Conservation (phyloP, 768 basidiomycete genomes). For the Gymnopilus junonius region DNA sequence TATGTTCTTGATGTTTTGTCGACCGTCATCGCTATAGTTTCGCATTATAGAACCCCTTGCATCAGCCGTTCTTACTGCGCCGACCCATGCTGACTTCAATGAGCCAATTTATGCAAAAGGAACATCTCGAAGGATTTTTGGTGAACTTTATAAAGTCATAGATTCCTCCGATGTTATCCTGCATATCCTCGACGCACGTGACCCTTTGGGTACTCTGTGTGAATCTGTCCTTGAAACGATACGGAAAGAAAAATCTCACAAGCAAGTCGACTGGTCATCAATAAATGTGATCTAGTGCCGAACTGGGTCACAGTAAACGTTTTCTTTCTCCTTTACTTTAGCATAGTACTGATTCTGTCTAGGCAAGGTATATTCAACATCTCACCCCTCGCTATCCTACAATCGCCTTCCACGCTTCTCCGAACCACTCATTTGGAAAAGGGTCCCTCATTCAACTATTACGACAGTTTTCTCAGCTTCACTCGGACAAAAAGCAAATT, state of each 20-base stretch:
- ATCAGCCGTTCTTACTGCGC: constrained; percentile 52
- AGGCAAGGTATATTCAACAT: constrained; percentile 97
- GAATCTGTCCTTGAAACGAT: constrained; percentile 92
- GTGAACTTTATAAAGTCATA: constrained; percentile 98
- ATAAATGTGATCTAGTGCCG: constrained; percentile 98
- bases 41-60: constrained; percentile 46
- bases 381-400: constrained; percentile 95
- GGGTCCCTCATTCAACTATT: constrained; percentile 97
- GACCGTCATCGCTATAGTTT: not conserved
- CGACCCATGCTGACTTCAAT: constrained; percentile 77
- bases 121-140: constrained; percentile 94
- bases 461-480: constrained; percentile 94
- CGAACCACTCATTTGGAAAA: constrained; percentile 99
- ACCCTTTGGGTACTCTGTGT: constrained; percentile 95
- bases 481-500: constrained; percentile 99
- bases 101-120: constrained; percentile 96
- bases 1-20: constrained; percentile 24
- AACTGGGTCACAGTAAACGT: constrained; percentile 95
- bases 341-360: constrained; percentile 6
- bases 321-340: not conserved
- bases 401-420: constrained; percentile 98
- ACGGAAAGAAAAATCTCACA: constrained; percentile 95
- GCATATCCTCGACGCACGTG: constrained; percentile 94
- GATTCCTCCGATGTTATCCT: constrained; percentile 97
- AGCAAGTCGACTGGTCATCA: constrained; percentile 94